Percentiles rank a stretch among this genome's conserved stretches.
Evolutionary conservation across 805 yeast species (phyloP).

Genomic region (Sugiyamaella smithiae): DNA sequence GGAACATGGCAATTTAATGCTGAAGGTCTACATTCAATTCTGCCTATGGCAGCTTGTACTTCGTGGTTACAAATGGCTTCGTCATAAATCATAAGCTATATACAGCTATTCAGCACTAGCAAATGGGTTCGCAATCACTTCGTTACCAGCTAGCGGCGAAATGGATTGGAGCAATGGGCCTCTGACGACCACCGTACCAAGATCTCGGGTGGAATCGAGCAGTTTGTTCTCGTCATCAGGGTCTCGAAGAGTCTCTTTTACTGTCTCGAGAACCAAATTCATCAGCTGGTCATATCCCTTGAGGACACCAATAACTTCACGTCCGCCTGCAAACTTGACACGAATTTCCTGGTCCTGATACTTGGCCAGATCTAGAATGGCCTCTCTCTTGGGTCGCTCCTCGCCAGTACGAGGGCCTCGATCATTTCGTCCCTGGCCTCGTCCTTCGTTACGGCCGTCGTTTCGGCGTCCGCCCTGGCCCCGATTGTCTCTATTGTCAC

Average conservation of each 20-base stretch:
- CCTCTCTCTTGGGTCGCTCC: constrained; percentile 75
- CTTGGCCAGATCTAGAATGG: constrained; percentile 75
- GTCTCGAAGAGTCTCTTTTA: constrained; percentile 63
- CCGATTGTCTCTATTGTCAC: constrained; percentile 13
- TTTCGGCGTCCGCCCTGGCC: constrained; percentile 11
- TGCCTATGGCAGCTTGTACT: no score
- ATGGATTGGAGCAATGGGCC: constrained; percentile 73
- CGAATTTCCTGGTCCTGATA: constrained; percentile 70
- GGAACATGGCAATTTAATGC: no score
- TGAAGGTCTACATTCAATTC: no score
- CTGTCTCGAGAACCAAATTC: constrained; percentile 70
- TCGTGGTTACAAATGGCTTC: no score
- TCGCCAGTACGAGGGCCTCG: constrained; percentile 23
- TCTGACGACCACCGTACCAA: constrained; percentile 81
- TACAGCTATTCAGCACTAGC: no score
- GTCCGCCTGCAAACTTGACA: constrained; percentile 82
- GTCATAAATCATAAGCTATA: no score
- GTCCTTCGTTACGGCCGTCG: constrained; percentile 18
- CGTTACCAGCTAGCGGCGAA: constrained; percentile 70
- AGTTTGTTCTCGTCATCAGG: constrained; percentile 57
- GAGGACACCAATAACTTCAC: constrained; percentile 74
- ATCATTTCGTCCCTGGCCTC: constrained; percentile 20
- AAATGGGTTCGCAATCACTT: constrained; percentile 69
- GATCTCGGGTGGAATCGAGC: constrained; percentile 57
- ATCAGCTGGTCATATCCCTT: constrained; percentile 94